These are phyloP conservation scores for Solanum boliviense DNA, from an alignment of 257 asterid genomes.

Conservation along the genomic window DNA sequence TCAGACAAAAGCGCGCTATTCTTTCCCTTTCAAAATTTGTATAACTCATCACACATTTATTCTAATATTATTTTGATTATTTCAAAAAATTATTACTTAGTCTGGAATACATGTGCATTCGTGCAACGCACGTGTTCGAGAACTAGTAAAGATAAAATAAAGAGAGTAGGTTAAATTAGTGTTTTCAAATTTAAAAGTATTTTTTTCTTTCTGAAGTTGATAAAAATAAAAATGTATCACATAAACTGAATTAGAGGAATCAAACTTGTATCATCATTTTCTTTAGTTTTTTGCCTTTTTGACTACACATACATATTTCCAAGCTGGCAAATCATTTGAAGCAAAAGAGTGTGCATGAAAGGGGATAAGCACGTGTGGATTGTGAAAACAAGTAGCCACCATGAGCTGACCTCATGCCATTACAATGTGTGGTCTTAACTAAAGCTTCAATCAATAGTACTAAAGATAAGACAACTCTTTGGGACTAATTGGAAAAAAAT, in stretches of 20 bases:
- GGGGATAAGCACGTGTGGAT: constrained; percentile 7
- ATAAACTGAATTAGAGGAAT: background rate
- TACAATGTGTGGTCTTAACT: background rate
- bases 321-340: constrained; percentile 3
- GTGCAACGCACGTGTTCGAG: background rate
- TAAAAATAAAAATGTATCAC: background rate
- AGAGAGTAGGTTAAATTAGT: no score
- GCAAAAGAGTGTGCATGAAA: constrained; percentile 3
- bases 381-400: background rate
- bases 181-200: background rate
- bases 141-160: no score
- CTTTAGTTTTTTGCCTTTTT: background rate
- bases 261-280: background rate
- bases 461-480: background rate
- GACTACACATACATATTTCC: background rate
- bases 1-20: background rate
- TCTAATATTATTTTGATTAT: background rate
- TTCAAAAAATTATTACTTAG: no score
- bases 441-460: background rate
- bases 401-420: constrained; percentile 11
- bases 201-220: background rate
- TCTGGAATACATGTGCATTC: background rate
- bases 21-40: background rate
- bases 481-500: no score
- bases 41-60: background rate